These are phyloP conservation scores for Kandelia obovata DNA, from an alignment of 345 rosid genomes.

Conservation along the genomic window DNA sequence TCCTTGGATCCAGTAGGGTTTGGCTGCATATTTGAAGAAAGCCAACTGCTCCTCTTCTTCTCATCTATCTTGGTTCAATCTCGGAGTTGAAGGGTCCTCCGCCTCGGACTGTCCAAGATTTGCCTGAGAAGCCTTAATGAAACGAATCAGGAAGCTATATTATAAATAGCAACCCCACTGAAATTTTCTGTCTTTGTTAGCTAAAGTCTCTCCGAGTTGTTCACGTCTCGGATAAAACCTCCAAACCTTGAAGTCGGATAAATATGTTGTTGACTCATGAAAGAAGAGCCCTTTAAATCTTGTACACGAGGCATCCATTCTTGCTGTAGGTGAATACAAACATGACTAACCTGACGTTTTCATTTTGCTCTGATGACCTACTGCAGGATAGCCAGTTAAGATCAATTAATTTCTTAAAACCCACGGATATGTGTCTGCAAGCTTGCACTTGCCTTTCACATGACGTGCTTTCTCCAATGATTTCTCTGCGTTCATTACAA, in stretches of 20 bases:
- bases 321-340: constrained; percentile 45
- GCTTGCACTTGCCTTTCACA: constrained; percentile 48
- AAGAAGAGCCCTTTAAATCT: constrained; percentile 68
- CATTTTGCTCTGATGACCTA: constrained; percentile 73
- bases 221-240: constrained; percentile 55
- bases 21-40: constrained; percentile 62
- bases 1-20: constrained; percentile 86
- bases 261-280: constrained; percentile 73
- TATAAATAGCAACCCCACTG: constrained; percentile 66
- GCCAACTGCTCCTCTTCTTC: constrained; percentile 95
- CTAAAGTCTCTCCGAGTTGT: constrained; percentile 54
- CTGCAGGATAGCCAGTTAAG: constrained; percentile 74
- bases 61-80: constrained; percentile 64
- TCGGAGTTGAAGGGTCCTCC: constrained; percentile 48
- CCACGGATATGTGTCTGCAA: constrained; percentile 49
- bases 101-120: constrained; percentile 76
- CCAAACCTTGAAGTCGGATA: constrained; percentile 37
- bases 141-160: constrained; percentile 62
- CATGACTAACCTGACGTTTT: constrained; percentile 77
- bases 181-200: constrained; percentile 38
- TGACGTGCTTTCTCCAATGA: constrained; percentile 40
- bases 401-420: constrained; percentile 52
- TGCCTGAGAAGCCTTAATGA: constrained; percentile 69
- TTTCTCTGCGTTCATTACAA: constrained; percentile 46
- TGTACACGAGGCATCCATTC: constrained; percentile 46